Evolutionary conservation across 352 stramenopile genomes (phyloP), one percentile per base, ranked within the genome.

Genomic region (Globisporangium nunn): DNA sequence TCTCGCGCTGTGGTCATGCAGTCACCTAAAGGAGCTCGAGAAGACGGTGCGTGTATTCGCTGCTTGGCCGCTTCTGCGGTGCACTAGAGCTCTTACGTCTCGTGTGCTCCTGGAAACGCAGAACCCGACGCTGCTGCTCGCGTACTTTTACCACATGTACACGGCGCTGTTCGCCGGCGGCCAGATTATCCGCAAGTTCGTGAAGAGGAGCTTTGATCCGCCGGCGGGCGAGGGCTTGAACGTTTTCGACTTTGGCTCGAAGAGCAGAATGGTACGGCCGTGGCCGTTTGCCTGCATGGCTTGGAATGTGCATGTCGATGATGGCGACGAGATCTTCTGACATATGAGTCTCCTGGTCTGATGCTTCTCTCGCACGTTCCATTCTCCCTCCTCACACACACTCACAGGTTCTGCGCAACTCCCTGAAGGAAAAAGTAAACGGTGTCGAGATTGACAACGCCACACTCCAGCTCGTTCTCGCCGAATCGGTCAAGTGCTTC

Each of bases 61-160:
- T 47, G 15, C 11, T 23, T 17, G 12, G 3, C n/a, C 33, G 4
- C 33, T 5, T 8, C 8, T 8, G 33, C 2, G 33, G 4, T 37
- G 33, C 1, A 2, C 33, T 5, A 37, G 1, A 23, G 23, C 23
- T 23, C 23, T 23, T 23, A 23, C 33, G 33, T 5, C 33, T 37
- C 33, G 33, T 11, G 18, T 33, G n/a, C n/a, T 1, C 5, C 15
- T 43, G 49, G 18, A 37, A n/a, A 5, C 37, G 7, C 53, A 84
- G 74, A 56, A 90, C 56, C 80, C 80, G 14, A 67, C 68, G n/a
- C 54, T 90, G 50, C 64, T 88, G 30, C 52, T 87, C 35, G 61
- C 77, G 43, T 87, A 90, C 59, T 73, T 66, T 52, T 90, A 87
- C 54, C 80, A 90, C 67, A 83, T 88, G 80, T 90, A 87, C 63